A percentile compares a stretch with the other conserved stretches of the same genome.
Evolutionary conservation across 2,329 filamentous ascomycete species (phyloP).

Genomic region (Fusarium oxysporum): DNA sequence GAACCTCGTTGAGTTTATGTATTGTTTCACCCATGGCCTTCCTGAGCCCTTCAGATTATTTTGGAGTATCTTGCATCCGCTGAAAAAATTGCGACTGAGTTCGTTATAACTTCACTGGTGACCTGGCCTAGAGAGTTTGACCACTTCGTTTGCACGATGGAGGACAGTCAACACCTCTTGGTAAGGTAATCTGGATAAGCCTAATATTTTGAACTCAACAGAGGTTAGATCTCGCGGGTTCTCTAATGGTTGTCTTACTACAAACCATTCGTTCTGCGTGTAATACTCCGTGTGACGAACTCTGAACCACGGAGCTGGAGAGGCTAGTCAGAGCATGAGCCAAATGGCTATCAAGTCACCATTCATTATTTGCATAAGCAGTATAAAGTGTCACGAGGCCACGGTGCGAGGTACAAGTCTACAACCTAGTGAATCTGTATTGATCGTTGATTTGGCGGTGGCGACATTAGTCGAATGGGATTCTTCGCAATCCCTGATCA

Average conservation of each 20-base stretch:
- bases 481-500: conserved; percentile 72
- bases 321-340: background rate
- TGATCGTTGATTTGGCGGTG: conserved; percentile 6
- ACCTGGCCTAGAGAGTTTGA: background rate
- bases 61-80: background rate
- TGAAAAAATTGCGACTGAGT: background rate
- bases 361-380: conserved; percentile 2
- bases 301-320: background rate
- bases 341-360: background rate
- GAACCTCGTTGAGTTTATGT: background rate
- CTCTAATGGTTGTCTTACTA: background rate
- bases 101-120: background rate
- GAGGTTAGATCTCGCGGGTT: background rate
- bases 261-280: background rate
- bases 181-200: background rate
- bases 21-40: background rate
- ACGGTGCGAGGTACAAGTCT: background rate
- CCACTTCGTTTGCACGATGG: background rate
- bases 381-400: background rate
- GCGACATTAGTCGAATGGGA: conserved; percentile 80
- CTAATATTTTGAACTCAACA: background rate
- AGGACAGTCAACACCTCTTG: background rate
- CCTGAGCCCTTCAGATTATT: background rate
- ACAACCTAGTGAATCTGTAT: background rate
- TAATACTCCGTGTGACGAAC: background rate